Evolutionary conservation across 2,329 filamentous ascomycete genomes (phyloP), one percentile per base, ranked within the genome.

Genomic region (Madurella mycetomatis): DNA sequence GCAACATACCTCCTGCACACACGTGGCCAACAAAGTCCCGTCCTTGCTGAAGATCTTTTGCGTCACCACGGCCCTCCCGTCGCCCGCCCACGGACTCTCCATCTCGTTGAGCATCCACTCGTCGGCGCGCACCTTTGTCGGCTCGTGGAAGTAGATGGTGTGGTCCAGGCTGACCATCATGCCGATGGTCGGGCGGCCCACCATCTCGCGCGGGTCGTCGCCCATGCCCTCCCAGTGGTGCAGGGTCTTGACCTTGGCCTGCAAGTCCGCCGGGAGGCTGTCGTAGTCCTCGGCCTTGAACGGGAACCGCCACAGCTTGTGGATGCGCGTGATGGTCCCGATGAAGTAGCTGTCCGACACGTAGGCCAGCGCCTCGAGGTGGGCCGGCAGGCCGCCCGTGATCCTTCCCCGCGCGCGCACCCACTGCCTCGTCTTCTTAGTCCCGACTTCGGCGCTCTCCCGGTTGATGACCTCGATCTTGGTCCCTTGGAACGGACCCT

Each of bases 291-390:
- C 75, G n/a, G 84, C 74, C 37, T 51, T 41, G 50, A 69, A 65
- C 11, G 80, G 82, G 68, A 88, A 90, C 13, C 88, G 80, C 81
- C 88, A 92, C 37, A 96, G 78, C 53, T 83, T 80, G 70, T 96
- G 92, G 51, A 92, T 85, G 17, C 90, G 83, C 30, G 86, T 78
- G 8, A 96, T 83, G 1, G 92, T 96, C 40, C 89, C 92, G 69
- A 97, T 92, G 72, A 99, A 97, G 74, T 89, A 94, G 67, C 82
- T 88, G 72, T 97, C 92, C 25, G 86, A 90, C 76, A 97, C 88
- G 74, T 97, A 99, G 19, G 92, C 92, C 58, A 99, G 78, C 9
- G 94, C 94, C 39, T 83, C 87, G 37, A 96, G 76, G 68, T 97
- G 92, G 11, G 91, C 90, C 64, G 87, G 82, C 60, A 86, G 83